Percentiles rank a stretch among this genome's conserved stretches.
These are phyloP conservation scores for Cyathus pygmaeus DNA, from an alignment of 1,284 basidiomycete genomes.

Conservation along the genomic window DNA sequence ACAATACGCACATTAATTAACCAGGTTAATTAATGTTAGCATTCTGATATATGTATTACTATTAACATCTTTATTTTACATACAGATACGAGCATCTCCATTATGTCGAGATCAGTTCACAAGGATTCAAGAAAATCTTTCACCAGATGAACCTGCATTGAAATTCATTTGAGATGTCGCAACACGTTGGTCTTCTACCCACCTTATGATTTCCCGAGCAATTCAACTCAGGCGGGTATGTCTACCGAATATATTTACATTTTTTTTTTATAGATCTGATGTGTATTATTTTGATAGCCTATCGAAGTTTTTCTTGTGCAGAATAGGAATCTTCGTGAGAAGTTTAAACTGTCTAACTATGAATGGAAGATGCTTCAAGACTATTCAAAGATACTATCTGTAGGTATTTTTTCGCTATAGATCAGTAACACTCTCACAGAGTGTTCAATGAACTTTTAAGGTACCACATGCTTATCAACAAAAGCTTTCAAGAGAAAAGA, in stretches of 20 bases:
- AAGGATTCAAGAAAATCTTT: neutral
- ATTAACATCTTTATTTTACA: neutral
- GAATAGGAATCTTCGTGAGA: constrained; percentile 10
- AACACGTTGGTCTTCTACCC: constrained; percentile 5
- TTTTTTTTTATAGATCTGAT: neutral
- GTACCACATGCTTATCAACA: constrained; percentile 3
- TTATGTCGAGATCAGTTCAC: neutral
- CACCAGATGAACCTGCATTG: neutral
- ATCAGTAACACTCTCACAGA: neutral
- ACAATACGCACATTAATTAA: neutral
- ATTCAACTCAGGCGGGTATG: neutral
- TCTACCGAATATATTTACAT: neutral
- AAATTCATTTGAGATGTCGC: constrained; percentile 1
- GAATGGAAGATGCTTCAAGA: neutral
- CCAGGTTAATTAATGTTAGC: neutral
- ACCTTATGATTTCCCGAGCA: neutral
- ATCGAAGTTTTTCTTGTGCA: neutral
- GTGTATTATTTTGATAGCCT: neutral
- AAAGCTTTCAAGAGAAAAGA: constrained; percentile 6
- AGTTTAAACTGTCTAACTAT: neutral
- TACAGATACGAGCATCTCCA: neutral
- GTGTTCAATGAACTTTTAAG: neutral
- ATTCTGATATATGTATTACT: neutral
- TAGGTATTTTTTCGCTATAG: neutral
- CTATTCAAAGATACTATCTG: neutral